These are phyloP conservation scores for Echinosphaeria canescens DNA, from an alignment of 2,329 filamentous ascomycete species.

Conservation along the genomic window DNA sequence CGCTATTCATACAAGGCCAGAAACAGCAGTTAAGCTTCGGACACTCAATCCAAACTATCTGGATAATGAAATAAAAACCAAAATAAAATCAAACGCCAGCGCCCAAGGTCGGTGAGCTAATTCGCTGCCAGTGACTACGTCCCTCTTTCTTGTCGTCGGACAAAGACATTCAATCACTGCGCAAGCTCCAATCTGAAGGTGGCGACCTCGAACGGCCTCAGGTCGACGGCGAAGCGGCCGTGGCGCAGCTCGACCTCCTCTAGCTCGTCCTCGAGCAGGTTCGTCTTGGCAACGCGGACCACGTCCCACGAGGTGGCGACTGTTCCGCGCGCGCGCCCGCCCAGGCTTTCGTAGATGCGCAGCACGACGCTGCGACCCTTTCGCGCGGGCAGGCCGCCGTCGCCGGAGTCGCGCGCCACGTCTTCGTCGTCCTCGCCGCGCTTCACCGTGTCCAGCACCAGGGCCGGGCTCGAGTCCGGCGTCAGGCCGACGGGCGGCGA, in stretches of 20 bases:
- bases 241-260: slow-evolving; percentile 34
- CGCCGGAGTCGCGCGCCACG: slow-evolving; percentile 30
- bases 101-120: too few species aligned
- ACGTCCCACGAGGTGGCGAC: slow-evolving; percentile 49
- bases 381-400: slow-evolving; percentile 21
- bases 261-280: slow-evolving; percentile 72
- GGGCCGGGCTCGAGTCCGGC: slow-evolving; percentile 28
- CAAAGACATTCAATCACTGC: too few species aligned
- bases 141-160: too few species aligned
- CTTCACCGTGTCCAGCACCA: slow-evolving; percentile 81
- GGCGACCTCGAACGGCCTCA: slow-evolving; percentile 71
- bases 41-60: too few species aligned
- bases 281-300: slow-evolving; percentile 61
- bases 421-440: slow-evolving; percentile 78
- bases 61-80: too few species aligned
- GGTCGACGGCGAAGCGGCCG: slow-evolving; percentile 33
- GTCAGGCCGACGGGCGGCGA: slow-evolving; percentile 38
- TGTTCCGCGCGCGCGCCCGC: slow-evolving; percentile 53
- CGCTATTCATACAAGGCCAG: too few species aligned
- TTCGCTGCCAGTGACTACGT: too few species aligned
- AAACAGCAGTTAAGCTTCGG: too few species aligned
- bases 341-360: slow-evolving; percentile 73
- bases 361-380: slow-evolving; percentile 63
- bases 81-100: too few species aligned
- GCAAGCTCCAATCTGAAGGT: slow-evolving; percentile 28